Conservation (phyloP, 2,329 filamentous ascomycete genomes). For the Nemania bipapillata region DNA sequence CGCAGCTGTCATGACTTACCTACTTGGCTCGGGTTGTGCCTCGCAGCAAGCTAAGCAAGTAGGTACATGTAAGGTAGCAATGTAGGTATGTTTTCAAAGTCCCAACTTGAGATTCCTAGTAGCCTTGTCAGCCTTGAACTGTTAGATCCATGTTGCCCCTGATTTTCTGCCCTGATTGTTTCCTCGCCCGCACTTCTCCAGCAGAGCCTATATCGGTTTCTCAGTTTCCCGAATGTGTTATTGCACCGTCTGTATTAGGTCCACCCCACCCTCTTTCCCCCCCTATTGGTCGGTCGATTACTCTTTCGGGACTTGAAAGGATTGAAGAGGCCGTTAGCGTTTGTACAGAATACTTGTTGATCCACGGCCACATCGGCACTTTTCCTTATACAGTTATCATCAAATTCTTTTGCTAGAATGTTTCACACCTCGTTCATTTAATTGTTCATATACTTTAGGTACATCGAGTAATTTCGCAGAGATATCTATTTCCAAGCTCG, state of each 20-base stretch:
- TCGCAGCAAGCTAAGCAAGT: background rate
- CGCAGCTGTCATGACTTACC: background rate
- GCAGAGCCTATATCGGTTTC: background rate
- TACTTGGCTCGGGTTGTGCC: background rate
- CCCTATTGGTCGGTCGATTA: background rate
- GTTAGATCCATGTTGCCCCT: background rate
- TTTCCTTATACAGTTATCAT: background rate
- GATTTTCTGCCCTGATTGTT: background rate
- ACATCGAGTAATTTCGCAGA: no score
- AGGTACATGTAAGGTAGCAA: no score
- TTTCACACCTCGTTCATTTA: background rate
- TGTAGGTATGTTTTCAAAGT: no score
- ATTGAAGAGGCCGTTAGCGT: background rate
- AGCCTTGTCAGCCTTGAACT: slow-evolving; percentile 26
- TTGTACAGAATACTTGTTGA: background rate
- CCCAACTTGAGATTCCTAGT: background rate
- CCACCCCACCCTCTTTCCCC: no score
- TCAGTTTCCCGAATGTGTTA: background rate
- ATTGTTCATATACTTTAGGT: background rate
- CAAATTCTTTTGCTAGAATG: background rate
- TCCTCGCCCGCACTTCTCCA: background rate
- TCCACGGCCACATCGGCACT: background rate
- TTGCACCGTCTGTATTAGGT: slow-evolving; percentile 17
- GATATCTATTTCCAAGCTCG: background rate
- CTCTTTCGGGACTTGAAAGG: background rate